A percentile compares a stretch with the other conserved stretches of the same genome.
Conservation (phyloP, 1,139 yeast genomes). For the Starmera stellimalicola region DNA sequence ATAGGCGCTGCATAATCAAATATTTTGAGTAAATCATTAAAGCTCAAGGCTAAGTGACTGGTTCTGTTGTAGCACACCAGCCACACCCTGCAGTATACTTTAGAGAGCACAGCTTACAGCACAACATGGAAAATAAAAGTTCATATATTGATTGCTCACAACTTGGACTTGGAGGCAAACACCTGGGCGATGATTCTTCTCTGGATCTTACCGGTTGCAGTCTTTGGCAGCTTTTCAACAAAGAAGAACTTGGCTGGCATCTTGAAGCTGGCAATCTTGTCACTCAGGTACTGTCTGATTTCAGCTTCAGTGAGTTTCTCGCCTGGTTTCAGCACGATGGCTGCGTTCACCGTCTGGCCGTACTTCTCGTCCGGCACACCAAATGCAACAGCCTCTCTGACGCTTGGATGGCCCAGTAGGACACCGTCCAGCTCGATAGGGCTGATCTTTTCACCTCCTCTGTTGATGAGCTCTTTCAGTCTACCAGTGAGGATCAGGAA, state of each 20-base stretch:
- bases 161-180: slow-evolving; percentile 28
- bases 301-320: slow-evolving; percentile 30
- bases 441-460: slow-evolving; percentile 65
- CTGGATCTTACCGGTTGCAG: slow-evolving; percentile 66
- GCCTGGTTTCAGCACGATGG: slow-evolving; percentile 42
- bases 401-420: slow-evolving; percentile 44
- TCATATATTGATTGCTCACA: too few relatives aligned
- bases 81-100: too few relatives aligned
- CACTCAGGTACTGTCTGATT: slow-evolving; percentile 32
- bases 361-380: slow-evolving; percentile 55
- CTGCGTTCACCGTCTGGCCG: slow-evolving; percentile 62
- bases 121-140: too few relatives aligned
- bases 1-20: too few relatives aligned
- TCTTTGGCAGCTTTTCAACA: slow-evolving; percentile 55
- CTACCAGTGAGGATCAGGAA: slow-evolving; percentile 53
- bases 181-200: slow-evolving; percentile 45
- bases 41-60: too few relatives aligned
- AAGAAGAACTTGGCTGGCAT: slow-evolving; percentile 47
- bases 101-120: too few relatives aligned
- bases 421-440: slow-evolving; percentile 57
- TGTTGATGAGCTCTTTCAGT: slow-evolving; percentile 55
- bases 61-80: too few relatives aligned
- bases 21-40: too few relatives aligned
- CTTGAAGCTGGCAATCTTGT: slow-evolving; percentile 43
- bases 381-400: slow-evolving; percentile 59